Conservation (phyloP, 139 green algal genomes). For the Spirogloea muscicola region DNA sequence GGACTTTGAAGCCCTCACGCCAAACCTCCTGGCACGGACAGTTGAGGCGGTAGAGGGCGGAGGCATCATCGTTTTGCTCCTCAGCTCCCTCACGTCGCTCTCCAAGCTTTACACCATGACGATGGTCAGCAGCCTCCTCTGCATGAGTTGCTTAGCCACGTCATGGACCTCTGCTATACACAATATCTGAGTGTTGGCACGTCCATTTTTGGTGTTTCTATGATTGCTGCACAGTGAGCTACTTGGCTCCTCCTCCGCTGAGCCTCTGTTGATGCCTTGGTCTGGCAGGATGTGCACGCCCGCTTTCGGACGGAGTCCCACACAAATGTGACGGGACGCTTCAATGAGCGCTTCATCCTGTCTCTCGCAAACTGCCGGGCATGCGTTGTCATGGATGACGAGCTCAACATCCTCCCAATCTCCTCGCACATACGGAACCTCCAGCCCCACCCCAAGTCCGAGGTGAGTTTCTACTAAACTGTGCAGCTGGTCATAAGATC, state of each 20-base stretch:
- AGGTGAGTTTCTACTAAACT: no score
- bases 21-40: constrained; percentile 93
- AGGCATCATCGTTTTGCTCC: constrained; percentile 89
- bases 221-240: no score
- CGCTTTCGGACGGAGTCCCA: constrained; percentile 87
- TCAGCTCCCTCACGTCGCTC: constrained; percentile 80
- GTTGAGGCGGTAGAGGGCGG: constrained; percentile 98
- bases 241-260: no score
- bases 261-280: no score
- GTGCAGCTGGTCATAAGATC: no score
- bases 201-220: no score
- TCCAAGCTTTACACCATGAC: constrained; percentile 90
- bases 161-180: no score
- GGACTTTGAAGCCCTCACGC: constrained; percentile 98
- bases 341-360: constrained; percentile 98
- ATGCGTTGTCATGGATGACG: constrained; percentile 95
- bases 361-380: constrained; percentile 74
- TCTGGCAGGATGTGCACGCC: constrained; percentile 81
- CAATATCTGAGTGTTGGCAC: no score
- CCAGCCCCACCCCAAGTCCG: constrained; percentile 5
- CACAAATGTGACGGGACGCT: constrained; percentile 75
- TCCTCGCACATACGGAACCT: constrained; percentile 58
- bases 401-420: constrained; percentile 97
- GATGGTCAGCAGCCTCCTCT: no score
- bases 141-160: no score